Evolutionary conservation across 2,329 filamentous ascomycete genomes (phyloP), one percentile per base, ranked within the genome.

Genomic region (Dichotomopilus funicola): DNA sequence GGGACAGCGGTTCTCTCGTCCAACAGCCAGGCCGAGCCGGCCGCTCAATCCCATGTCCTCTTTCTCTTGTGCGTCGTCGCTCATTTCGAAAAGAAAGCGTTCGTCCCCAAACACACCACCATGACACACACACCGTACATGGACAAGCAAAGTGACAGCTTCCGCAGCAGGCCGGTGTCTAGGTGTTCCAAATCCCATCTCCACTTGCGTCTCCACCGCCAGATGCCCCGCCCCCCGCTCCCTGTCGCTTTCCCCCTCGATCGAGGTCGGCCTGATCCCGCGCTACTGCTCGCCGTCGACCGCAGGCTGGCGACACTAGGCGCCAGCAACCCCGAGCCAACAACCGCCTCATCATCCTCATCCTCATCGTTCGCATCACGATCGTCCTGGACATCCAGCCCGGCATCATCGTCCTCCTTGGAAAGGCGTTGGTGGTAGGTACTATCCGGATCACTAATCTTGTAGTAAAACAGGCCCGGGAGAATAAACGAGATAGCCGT

Each of bases 401-500:
- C 53, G 54, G 53, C 62, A 61, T 92, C 89, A 64, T 97, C 94
- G 62, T 96, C 90, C 66, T 94, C 91, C 70, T 97, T 97, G 60
- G 90, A 76, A 8, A 97, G 76, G 11, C 87, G 83, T 68, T 96
- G 92, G 64, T 96, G 91, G 60, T 92, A 84, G 34, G 86, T 80
- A 45, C 89, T 92, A 54, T 96, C 87, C 0, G 94, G 94, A 31
- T 89, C 85, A 10, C 90, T 95, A 58, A 99, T 97, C 72, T 97
- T 97, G 75, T 97, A 99, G 72, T 97, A 99, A 71, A 99, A 99
- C 4, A 99, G 73, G 0, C 94, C 94, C 0, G 94, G 94, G 0
- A 99, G 79, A 62, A 99, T 97, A 69, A 99, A 99, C 59, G 89
- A 95, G 65, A 99, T 99, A 59, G 89, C 90, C 0, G 94, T 99